phyloP scores from a whole-genome alignment of 2,329 filamentous ascomycete species.

The Aspergillus fumigatus region DNA sequence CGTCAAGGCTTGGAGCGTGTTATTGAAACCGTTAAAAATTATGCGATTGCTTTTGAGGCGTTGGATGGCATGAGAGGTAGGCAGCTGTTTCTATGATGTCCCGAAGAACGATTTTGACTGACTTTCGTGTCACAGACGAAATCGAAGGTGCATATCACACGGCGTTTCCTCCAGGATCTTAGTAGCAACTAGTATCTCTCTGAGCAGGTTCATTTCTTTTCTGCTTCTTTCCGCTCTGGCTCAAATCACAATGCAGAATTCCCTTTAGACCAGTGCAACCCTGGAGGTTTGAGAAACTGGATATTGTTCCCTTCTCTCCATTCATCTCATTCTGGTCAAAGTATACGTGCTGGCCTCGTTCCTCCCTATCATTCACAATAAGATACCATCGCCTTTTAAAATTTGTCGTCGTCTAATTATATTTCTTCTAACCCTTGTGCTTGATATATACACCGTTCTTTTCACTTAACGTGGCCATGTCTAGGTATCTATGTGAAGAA shows the following conservation, averaged over 20 bases:
- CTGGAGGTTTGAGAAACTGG: background rate
- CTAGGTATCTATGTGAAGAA: background rate
- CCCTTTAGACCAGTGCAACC: background rate
- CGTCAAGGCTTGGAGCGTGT: constrained; percentile 35
- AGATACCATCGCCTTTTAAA: background rate
- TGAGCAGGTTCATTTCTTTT: background rate
- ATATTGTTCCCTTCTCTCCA: background rate
- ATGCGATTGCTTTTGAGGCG: constrained; percentile 40
- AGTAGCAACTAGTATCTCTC: background rate
- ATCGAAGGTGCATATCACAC: constrained; percentile 41
- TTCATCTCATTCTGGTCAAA: background rate
- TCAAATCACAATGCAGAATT: constrained; percentile 1
- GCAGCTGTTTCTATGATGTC: background rate
- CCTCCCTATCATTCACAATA: background rate
- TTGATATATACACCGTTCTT: background rate
- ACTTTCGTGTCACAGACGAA: constrained; percentile 28
- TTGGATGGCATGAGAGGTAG: constrained; percentile 43
- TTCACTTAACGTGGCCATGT: background rate
- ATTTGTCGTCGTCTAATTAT: background rate
- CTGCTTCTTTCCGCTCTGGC: constrained; percentile 6
- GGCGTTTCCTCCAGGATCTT: constrained; percentile 31
- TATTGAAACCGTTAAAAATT: constrained; percentile 35
- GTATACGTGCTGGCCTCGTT: background rate
- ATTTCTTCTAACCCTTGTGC: background rate
- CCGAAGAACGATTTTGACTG: background rate